Evolutionary conservation across 495 filamentous ascomycete genomes (phyloP).

Genomic region (Aspergillus egyptiacus): DNA sequence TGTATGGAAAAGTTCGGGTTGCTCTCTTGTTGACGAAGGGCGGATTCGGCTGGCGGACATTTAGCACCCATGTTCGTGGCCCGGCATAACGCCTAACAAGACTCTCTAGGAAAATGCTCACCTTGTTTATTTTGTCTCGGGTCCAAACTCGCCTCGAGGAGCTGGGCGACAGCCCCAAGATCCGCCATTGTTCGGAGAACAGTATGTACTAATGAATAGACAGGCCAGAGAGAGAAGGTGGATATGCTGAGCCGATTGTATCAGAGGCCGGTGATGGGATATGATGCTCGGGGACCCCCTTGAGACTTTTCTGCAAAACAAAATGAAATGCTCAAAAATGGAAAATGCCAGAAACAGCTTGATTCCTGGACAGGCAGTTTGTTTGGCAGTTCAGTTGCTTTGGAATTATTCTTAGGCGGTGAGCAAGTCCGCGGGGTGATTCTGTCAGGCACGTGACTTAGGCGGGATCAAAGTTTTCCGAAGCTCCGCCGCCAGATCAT

Average conservation of each 20-base stretch:
- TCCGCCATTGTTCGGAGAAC: conserved; percentile 61
- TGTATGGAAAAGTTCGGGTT: conserved; percentile 81
- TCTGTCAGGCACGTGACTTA: conserved; percentile 24
- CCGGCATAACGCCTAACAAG: background rate
- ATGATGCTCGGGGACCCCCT: background rate
- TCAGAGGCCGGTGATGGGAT: background rate
- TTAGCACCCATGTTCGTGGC: conserved; percentile 6
- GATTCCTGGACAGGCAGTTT: conserved; percentile 32
- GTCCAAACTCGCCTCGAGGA: conserved; percentile 83
- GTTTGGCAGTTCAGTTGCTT: conserved; percentile 26
- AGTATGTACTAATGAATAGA: background rate
- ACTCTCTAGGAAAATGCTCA: conserved; percentile 30
- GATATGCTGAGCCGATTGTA: background rate
- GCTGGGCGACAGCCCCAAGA: conserved; percentile 63
- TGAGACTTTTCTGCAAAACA: conserved; percentile 6
- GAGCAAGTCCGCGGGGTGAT: conserved; percentile 24
- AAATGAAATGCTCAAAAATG: background rate
- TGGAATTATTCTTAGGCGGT: conserved; percentile 24
- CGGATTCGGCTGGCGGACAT: conserved; percentile 62
- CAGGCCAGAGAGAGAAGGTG: background rate
- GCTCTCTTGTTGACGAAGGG: conserved; percentile 66
- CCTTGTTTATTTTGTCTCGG: conserved; percentile 82
- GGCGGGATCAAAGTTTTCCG: conserved; percentile 15
- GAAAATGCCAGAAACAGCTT: conserved; percentile 15
- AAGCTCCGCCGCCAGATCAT: conserved; percentile 23